Evolutionary conservation across 1,284 basidiomycete species (phyloP).

Genomic region (Cryptococcus sp.): DNA sequence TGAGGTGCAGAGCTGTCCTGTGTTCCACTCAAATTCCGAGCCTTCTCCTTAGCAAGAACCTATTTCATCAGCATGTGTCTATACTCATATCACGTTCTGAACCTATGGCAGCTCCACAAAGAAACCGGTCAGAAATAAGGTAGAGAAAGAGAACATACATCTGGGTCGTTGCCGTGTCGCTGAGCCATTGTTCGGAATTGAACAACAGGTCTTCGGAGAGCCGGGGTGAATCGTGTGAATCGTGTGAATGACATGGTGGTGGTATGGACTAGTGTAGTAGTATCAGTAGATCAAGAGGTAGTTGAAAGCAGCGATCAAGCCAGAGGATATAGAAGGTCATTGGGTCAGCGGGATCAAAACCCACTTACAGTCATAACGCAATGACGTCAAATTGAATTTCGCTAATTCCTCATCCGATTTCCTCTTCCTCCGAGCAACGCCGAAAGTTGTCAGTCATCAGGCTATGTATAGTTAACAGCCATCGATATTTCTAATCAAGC

Average conservation of each 20-base stretch:
- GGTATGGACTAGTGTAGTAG: not conserved
- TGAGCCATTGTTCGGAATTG: not conserved
- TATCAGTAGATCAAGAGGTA: too few species aligned
- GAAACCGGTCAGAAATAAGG: not conserved
- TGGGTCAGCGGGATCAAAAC: too few species aligned
- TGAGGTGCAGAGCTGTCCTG: conserved; percentile 30
- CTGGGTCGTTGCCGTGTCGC: conserved; percentile 2
- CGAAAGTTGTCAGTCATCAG: not conserved
- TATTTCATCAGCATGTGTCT: conserved; percentile 1
- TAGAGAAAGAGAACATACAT: not conserved
- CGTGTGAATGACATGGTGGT: conserved; percentile 3
- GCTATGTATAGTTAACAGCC: not conserved
- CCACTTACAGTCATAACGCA: not conserved
- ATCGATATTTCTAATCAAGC: not conserved
- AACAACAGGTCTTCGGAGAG: not conserved
- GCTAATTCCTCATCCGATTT: not conserved
- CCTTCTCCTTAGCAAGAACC: conserved; percentile 35
- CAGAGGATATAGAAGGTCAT: too few species aligned
- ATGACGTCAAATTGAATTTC: not conserved
- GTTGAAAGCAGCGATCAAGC: too few species aligned
- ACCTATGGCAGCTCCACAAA: not conserved
- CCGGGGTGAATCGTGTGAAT: not conserved
- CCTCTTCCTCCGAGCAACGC: not conserved
- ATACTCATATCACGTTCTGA: not conserved
- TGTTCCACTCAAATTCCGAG: conserved; percentile 29